Percentiles rank a stretch among this genome's conserved stretches.
These are phyloP conservation scores for Kodamaea neixiangensis DNA, from an alignment of 805 yeast species.

Conservation along the genomic window DNA sequence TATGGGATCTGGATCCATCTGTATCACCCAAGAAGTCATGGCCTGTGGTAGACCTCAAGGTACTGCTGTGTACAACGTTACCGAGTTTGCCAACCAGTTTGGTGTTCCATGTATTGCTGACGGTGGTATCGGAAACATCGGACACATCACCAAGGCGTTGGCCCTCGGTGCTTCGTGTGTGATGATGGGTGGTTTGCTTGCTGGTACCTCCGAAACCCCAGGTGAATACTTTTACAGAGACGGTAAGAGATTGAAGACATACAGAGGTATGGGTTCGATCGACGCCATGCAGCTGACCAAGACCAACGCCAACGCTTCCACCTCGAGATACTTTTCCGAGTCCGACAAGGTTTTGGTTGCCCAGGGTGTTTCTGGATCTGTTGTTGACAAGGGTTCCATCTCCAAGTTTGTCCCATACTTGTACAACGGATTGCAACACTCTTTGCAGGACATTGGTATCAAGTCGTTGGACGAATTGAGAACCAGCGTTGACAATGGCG, in stretches of 20 bases:
- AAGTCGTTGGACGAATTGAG: conserved; percentile 64
- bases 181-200: conserved; percentile 99
- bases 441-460: conserved; percentile 97
- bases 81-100: conserved; percentile 90
- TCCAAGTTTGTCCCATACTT: conserved; percentile 92
- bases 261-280: conserved; percentile 99
- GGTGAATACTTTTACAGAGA: conserved; percentile 98
- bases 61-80: conserved; percentile 93
- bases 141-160: conserved; percentile 95
- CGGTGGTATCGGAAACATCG: conserved; percentile 99
- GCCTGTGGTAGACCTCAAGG: conserved; percentile 99
- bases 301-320: conserved; percentile 90
- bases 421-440: conserved; percentile 94
- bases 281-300: conserved; percentile 97
- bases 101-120: conserved; percentile 99
- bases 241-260: conserved; percentile 94
- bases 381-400: conserved; percentile 94
- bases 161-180: conserved; percentile 96
- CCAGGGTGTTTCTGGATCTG: conserved; percentile 98
- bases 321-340: conserved; percentile 97
- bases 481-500: conserved; percentile 61
- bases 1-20: conserved; percentile 99
- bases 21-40: conserved; percentile 99
- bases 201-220: conserved; percentile 98
- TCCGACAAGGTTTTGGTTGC: conserved; percentile 94